These are phyloP conservation scores for Zygosaccharomyces pseudorouxii DNA, from an alignment of 805 yeast genomes.

Conservation along the genomic window DNA sequence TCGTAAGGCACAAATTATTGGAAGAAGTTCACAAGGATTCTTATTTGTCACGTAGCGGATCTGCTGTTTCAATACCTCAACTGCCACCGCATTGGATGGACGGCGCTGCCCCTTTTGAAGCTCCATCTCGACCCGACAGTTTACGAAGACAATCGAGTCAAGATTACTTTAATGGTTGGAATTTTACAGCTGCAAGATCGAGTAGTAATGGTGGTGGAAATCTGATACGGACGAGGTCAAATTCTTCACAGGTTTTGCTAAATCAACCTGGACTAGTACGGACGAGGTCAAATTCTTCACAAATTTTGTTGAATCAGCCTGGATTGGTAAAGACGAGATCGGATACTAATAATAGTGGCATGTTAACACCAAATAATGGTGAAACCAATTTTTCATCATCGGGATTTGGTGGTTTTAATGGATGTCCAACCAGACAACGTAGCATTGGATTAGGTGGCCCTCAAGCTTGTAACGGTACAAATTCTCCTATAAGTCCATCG, in stretches of 20 bases:
- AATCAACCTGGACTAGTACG: conserved; percentile 12
- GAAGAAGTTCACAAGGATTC: conserved; percentile 31
- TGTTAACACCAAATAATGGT: conserved; percentile 21
- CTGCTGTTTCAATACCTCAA: conserved; percentile 26
- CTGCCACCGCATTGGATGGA: conserved; percentile 17
- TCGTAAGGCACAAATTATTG: conserved; percentile 38
- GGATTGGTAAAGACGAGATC: conserved; percentile 22
- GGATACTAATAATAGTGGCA: conserved; percentile 16
- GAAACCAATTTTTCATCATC: conserved; percentile 4
- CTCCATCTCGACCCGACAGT: conserved; percentile 10
- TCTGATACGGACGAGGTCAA: conserved; percentile 24
- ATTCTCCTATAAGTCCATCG: neutral
- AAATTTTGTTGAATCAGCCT: conserved; percentile 12
- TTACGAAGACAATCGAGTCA: conserved; percentile 8
- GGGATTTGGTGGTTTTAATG: neutral
- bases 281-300: conserved; percentile 27
- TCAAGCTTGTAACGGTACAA: conserved; percentile 1
- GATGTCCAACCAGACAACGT: conserved; percentile 1
- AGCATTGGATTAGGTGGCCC: conserved; percentile 4
- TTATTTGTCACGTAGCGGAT: conserved; percentile 28
- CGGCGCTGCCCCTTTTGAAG: conserved; percentile 10
- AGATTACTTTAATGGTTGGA: conserved; percentile 12
- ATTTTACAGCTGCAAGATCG: conserved; percentile 5
- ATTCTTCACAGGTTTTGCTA: conserved; percentile 20
- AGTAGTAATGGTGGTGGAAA: conserved; percentile 7